These are phyloP conservation scores for Hypoxylon lenormandii DNA, from an alignment of 495 filamentous ascomycete genomes.

Conservation along the genomic window DNA sequence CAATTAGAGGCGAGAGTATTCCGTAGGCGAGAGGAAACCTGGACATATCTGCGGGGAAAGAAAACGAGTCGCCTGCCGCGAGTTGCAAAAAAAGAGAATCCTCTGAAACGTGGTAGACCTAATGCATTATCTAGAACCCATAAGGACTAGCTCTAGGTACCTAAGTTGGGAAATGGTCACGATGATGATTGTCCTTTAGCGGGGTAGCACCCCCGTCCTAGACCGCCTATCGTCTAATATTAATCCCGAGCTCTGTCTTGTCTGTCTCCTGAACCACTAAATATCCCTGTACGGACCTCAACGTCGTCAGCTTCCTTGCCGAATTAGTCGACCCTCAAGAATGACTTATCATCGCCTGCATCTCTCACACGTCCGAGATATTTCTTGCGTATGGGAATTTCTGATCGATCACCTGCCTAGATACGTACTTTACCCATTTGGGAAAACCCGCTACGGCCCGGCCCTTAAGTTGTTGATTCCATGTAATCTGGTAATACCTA, in stretches of 20 bases:
- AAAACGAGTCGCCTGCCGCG: neutral
- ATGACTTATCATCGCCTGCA: neutral
- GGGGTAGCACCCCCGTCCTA: slow-evolving; percentile 27
- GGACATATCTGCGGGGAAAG: slow-evolving; percentile 6
- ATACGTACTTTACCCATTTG: slow-evolving; percentile 11
- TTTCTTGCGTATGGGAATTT: slow-evolving; percentile 17
- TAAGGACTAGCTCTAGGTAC: neutral
- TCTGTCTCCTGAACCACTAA: slow-evolving; percentile 12
- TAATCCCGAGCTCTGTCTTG: slow-evolving; percentile 15
- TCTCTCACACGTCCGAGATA: slow-evolving; percentile 18
- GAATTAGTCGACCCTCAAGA: neutral
- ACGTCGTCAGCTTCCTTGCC: neutral
- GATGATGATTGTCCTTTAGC: slow-evolving; percentile 26
- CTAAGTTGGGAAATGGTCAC: neutral
- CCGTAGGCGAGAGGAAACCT: neutral
- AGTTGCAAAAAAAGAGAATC: neutral
- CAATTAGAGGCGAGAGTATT: too few species aligned
- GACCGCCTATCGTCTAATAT: slow-evolving; percentile 32
- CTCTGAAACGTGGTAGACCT: slow-evolving; percentile 13
- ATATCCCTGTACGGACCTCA: neutral
- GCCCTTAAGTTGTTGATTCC: slow-evolving; percentile 19
- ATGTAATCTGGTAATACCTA: neutral
- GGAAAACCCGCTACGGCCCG: slow-evolving; percentile 32
- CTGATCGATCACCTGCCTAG: slow-evolving; percentile 21
- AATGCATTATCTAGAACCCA: neutral